phyloP scores from a whole-genome alignment of 345 rosid species.

The Dipteronia sinensis region DNA sequence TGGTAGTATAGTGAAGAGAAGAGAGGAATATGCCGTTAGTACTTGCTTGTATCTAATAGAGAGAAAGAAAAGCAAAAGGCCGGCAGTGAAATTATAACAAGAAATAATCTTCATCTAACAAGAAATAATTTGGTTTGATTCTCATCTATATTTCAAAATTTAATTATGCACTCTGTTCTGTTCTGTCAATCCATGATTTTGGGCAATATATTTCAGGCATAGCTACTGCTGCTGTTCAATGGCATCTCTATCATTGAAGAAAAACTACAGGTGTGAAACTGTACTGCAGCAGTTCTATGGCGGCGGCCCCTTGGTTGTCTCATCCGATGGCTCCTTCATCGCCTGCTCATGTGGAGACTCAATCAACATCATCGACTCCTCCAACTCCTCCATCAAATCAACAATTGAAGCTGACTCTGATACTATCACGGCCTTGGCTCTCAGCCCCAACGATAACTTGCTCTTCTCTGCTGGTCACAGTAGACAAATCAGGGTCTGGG shows the following conservation, averaged over 20 bases:
- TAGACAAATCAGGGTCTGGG: slow-evolving; percentile 91
- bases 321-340: slow-evolving; percentile 78
- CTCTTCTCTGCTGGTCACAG: slow-evolving; percentile 94
- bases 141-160: no score
- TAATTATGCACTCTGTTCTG: no score
- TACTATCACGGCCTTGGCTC: slow-evolving; percentile 71
- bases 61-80: not conserved
- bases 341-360: slow-evolving; percentile 77
- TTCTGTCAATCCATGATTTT: no score
- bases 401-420: slow-evolving; percentile 73
- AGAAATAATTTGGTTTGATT: not conserved
- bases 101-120: not conserved
- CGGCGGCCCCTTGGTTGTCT: slow-evolving; percentile 85
- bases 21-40: not conserved
- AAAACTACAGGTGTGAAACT: slow-evolving; percentile 64
- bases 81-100: not conserved
- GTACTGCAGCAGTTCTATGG: slow-evolving; percentile 82
- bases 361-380: slow-evolving; percentile 71
- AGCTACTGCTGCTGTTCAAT: slow-evolving; percentile 16
- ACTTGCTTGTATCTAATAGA: no score
- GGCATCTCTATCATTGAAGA: slow-evolving; percentile 58
- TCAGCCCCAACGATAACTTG: slow-evolving; percentile 77
- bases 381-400: slow-evolving; percentile 55
- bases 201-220: no score
- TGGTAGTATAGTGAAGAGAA: not conserved